phyloP scores from a whole-genome alignment of 148 eudicot species.

The Beta vulgaris region DNA sequence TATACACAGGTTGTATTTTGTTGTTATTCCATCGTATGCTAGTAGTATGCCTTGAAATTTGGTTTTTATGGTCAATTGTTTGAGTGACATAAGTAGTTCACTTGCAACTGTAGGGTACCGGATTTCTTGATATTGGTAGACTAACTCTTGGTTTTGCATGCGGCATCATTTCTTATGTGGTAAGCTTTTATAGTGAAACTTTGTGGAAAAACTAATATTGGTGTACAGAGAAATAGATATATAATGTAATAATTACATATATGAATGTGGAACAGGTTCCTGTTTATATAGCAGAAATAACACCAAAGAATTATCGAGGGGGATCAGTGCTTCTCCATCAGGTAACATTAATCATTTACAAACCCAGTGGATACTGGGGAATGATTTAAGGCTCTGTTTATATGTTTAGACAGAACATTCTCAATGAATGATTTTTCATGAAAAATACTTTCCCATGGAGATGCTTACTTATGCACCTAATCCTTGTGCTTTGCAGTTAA shows the following conservation, averaged over 20 bases:
- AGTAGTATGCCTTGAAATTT: neutral
- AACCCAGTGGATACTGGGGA: too few species aligned
- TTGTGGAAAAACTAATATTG: too few species aligned
- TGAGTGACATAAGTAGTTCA: too few species aligned
- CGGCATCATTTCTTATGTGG: conserved; percentile 38
- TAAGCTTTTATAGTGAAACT: conserved; percentile 22
- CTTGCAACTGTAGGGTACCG: conserved; percentile 45
- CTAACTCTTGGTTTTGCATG: conserved; percentile 41
- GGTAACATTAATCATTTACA: too few species aligned
- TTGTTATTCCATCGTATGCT: neutral
- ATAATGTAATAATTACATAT: neutral
- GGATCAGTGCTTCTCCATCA: conserved; percentile 32
- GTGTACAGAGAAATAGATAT: neutral
- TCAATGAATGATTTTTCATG: too few species aligned
- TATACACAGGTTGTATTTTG: conserved; percentile 38
- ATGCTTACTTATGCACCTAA: neutral
- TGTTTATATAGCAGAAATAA: conserved; percentile 56
- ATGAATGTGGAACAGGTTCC: conserved; percentile 32
- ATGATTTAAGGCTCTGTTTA: too few species aligned
- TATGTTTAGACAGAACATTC: too few species aligned
- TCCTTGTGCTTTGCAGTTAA: conserved; percentile 25
- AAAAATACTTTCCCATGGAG: too few species aligned
- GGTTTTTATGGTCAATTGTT: neutral
- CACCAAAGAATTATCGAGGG: conserved; percentile 59
- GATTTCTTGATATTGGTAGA: conserved; percentile 52